Percentiles rank a stretch among this genome's conserved stretches.
Conservation (phyloP, 805 yeast genomes). For the Zygosaccharomyces kombuchaensis region DNA sequence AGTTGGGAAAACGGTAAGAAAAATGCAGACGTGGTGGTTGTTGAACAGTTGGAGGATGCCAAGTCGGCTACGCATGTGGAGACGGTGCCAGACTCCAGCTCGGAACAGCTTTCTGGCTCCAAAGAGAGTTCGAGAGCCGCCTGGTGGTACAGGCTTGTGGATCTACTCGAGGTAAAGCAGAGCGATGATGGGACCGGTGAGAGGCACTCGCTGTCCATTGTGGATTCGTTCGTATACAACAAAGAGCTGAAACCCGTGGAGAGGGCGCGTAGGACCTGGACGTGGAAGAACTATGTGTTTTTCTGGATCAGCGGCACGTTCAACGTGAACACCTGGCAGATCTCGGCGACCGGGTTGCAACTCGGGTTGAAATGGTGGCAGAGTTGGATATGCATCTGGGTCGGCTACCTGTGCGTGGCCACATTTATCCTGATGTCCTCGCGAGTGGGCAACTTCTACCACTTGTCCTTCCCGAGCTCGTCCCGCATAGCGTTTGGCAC, state of each 20-base stretch:
- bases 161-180: background rate
- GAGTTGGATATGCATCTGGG: slow-evolving; percentile 84
- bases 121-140: background rate
- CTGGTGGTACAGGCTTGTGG: background rate
- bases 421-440: slow-evolving; percentile 64
- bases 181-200: slow-evolving; percentile 2
- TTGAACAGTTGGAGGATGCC: background rate
- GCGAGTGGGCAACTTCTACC: slow-evolving; percentile 77
- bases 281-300: slow-evolving; percentile 73
- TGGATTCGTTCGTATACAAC: slow-evolving; percentile 54
- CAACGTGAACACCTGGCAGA: slow-evolving; percentile 89
- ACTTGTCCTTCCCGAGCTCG: slow-evolving; percentile 80
- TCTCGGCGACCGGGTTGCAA: slow-evolving; percentile 79
- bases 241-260: slow-evolving; percentile 80
- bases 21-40: background rate
- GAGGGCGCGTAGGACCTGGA: slow-evolving; percentile 68
- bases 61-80: background rate
- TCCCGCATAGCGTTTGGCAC: slow-evolving; percentile 82
- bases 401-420: slow-evolving; percentile 74
- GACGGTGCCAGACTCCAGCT: background rate
- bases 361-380: slow-evolving; percentile 90
- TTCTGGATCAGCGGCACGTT: slow-evolving; percentile 90
- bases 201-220: slow-evolving; percentile 8
- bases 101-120: background rate
- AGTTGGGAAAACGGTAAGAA: background rate